These are phyloP conservation scores for Fusarium aywerte DNA, from an alignment of 2,329 filamentous ascomycete species.

Conservation along the genomic window DNA sequence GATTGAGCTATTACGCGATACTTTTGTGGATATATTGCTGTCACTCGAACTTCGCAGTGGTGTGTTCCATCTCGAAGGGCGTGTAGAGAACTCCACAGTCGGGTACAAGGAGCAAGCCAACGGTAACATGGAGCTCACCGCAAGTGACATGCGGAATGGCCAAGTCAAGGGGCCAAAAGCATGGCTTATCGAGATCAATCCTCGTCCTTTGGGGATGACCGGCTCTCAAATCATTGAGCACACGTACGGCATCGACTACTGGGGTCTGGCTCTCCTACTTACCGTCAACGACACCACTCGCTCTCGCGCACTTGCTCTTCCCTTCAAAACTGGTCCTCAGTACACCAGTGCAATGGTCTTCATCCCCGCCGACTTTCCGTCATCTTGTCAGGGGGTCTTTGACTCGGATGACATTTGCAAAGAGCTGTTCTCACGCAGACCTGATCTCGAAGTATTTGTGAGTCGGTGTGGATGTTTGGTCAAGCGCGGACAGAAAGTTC, in stretches of 20 bases:
- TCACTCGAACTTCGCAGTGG: conserved; percentile 20
- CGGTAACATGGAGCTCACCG: conserved; percentile 2
- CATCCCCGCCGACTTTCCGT: background rate
- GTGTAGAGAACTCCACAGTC: conserved; percentile 21
- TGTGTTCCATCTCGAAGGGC: conserved; percentile 31
- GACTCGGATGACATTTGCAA: conserved; percentile 29
- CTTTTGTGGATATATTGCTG: conserved; percentile 15
- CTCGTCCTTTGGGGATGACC: conserved; percentile 31
- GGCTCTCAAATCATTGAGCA: conserved; percentile 18
- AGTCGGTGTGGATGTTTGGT: conserved; percentile 6
- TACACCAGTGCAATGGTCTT: conserved; percentile 12
- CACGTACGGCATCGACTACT: conserved; percentile 36
- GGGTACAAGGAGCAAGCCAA: conserved; percentile 5
- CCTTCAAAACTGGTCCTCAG: conserved; percentile 19
- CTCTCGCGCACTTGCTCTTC: conserved; percentile 17
- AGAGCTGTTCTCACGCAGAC: conserved; percentile 1
- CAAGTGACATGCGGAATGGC: background rate
- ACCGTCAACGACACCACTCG: conserved; percentile 14
- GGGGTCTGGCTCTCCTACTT: conserved; percentile 13
- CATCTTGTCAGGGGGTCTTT: conserved; percentile 19
- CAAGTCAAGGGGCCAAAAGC: background rate
- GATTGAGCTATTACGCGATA: conserved; percentile 15
- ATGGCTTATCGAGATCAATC: conserved; percentile 35
- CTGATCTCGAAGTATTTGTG: conserved; percentile 5
- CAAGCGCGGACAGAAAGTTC: conserved; percentile 2